Percentiles rank a stretch among this genome's conserved stretches.
Conservation (phyloP, 192 early-diverging fungal species). For the Coemansia nantahalensis region DNA sequence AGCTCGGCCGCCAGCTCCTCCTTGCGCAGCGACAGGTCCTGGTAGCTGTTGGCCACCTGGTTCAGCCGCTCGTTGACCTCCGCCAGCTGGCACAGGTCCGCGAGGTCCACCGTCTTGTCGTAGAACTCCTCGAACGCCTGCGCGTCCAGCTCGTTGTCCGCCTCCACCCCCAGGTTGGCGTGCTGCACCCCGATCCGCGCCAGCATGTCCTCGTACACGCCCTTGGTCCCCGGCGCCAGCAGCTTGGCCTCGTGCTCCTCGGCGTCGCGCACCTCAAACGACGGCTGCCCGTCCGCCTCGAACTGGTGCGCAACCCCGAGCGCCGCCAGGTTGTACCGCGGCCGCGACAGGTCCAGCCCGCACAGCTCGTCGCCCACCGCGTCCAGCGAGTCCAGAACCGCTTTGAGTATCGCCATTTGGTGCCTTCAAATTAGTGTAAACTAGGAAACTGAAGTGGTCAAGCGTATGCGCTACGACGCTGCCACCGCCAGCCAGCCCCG, state of each 20-base stretch:
- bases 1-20: conserved; percentile 44
- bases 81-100: conserved; percentile 47
- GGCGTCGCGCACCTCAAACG: conserved; percentile 41
- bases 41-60: conserved; percentile 50
- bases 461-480: too few species aligned
- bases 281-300: conserved; percentile 33
- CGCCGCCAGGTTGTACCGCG: conserved; percentile 40
- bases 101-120: conserved; percentile 51
- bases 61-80: conserved; percentile 52
- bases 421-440: too few species aligned
- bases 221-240: conserved; percentile 51
- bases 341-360: conserved; percentile 34
- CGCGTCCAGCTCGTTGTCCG: conserved; percentile 37
- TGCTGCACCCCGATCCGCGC: conserved; percentile 51
- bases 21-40: conserved; percentile 37
- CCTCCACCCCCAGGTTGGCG: conserved; percentile 38
- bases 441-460: too few species aligned
- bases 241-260: conserved; percentile 49
- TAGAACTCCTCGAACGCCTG: conserved; percentile 53
- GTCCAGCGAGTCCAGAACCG: conserved; percentile 35
- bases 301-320: conserved; percentile 40
- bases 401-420: conserved; percentile 39
- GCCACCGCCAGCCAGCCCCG: too few species aligned
- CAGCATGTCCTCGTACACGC: conserved; percentile 54
- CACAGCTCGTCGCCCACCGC: conserved; percentile 43